phyloP scores from a whole-genome alignment of 768 basidiomycete genomes.

The Hygrophoropsis aurantiaca region DNA sequence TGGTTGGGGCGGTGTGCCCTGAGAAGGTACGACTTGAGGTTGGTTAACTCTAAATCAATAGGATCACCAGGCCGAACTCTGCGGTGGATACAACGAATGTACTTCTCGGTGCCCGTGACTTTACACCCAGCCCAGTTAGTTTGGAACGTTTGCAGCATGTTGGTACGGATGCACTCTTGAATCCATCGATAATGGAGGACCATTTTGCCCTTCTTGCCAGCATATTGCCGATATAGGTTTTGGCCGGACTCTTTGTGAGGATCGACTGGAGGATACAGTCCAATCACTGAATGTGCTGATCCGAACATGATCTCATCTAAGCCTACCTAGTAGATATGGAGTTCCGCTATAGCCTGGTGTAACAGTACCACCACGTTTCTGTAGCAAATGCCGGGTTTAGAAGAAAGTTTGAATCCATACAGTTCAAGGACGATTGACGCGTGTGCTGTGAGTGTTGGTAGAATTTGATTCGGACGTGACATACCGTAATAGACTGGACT shows the following conservation, averaged over 20 bases:
- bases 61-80: slow-evolving; percentile 1
- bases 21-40: slow-evolving; percentile 16
- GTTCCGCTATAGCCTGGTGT: slow-evolving; percentile 78
- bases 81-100: slow-evolving; percentile 17
- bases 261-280: slow-evolving; percentile 52
- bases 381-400: slow-evolving; percentile 10
- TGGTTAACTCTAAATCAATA: slow-evolving; percentile 22
- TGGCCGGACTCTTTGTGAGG: slow-evolving; percentile 79
- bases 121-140: slow-evolving; percentile 82
- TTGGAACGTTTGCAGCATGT: slow-evolving; percentile 70
- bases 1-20: slow-evolving; percentile 27
- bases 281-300: neutral
- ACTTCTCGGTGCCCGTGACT: slow-evolving; percentile 75
- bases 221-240: slow-evolving; percentile 77
- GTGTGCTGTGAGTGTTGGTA: neutral
- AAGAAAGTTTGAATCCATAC: neutral
- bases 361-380: slow-evolving; percentile 79
- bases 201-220: slow-evolving; percentile 76
- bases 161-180: slow-evolving; percentile 69
- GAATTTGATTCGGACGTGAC: slow-evolving; percentile 26
- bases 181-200: slow-evolving; percentile 77
- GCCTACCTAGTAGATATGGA: slow-evolving; percentile 75
- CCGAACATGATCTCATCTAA: slow-evolving; percentile 4
- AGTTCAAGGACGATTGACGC: neutral
- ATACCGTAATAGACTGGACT: slow-evolving; percentile 63